phyloP scores from a whole-genome alignment of 768 basidiomycete species.

The Calocera cornea region DNA sequence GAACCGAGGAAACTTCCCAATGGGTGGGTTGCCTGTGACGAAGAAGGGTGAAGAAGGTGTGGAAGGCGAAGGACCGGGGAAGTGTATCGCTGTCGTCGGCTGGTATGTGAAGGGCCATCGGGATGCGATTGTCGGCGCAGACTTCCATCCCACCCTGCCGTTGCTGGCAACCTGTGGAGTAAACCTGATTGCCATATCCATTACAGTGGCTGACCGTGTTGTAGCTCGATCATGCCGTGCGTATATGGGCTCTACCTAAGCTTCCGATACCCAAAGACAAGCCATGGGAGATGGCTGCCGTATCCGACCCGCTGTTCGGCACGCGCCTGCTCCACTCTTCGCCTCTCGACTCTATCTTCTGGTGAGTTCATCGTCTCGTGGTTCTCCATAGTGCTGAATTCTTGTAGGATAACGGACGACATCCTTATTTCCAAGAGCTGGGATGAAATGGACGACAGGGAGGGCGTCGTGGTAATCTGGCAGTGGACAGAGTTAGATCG shows the following conservation, averaged over 20 bases:
- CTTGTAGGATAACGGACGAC: neutral
- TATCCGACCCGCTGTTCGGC: neutral
- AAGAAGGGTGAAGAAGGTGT: neutral
- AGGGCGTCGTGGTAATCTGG: neutral
- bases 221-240: neutral
- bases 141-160: neutral
- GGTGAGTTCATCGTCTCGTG: neutral
- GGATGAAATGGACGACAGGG: neutral
- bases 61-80: conserved; percentile 1
- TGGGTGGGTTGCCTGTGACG: neutral
- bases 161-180: neutral
- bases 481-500: neutral
- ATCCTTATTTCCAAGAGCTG: neutral
- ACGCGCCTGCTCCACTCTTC: neutral
- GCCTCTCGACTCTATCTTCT: neutral
- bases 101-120: neutral
- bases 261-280: neutral
- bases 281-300: neutral
- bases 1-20: conserved; percentile 1
- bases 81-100: neutral
- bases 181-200: neutral
- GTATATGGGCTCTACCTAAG: neutral
- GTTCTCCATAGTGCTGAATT: neutral
- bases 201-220: neutral
- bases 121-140: neutral